A percentile compares a stretch with the other conserved stretches of the same genome.
Evolutionary conservation across 108 stramenopile genomes (phyloP).

Genomic region (Parmales sp.): DNA sequence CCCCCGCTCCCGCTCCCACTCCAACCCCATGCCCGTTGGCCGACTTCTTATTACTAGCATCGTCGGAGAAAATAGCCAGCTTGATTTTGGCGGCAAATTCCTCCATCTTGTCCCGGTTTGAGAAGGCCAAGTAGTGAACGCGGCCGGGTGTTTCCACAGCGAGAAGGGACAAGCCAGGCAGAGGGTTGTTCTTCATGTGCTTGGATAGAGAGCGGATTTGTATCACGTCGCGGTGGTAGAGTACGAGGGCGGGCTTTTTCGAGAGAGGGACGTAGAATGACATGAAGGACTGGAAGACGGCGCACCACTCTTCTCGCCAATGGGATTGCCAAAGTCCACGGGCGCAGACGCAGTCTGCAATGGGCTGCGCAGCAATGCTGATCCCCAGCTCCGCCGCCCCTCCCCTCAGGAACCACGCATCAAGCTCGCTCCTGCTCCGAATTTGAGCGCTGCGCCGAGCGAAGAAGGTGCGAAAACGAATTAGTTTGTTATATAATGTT

Average conservation of each 20-base stretch:
- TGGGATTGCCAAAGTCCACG: slow-evolving; percentile 79
- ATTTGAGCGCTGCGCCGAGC: neutral
- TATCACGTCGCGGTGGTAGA: slow-evolving; percentile 28
- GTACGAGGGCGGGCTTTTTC: slow-evolving; percentile 59
- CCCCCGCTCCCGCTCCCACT: slow-evolving; percentile 26
- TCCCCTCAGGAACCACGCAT: slow-evolving; percentile 61
- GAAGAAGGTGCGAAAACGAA: too few relatives aligned
- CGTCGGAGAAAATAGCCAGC: slow-evolving; percentile 23
- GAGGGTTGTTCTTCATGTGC: slow-evolving; percentile 19
- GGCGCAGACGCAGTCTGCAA: slow-evolving; percentile 54
- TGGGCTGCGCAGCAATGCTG: slow-evolving; percentile 26
- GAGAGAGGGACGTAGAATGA: slow-evolving; percentile 70
- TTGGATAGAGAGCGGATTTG: neutral
- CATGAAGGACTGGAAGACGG: slow-evolving; percentile 52
- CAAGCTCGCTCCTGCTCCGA: slow-evolving; percentile 26
- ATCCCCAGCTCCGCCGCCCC: slow-evolving; percentile 42
- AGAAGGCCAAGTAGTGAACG: slow-evolving; percentile 66
- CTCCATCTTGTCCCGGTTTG: slow-evolving; percentile 32
- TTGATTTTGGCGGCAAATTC: slow-evolving; percentile 39
- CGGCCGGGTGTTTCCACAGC: slow-evolving; percentile 70
- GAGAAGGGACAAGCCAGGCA: slow-evolving; percentile 59
- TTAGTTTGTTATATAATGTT: too few relatives aligned
- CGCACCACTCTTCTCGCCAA: slow-evolving; percentile 84
- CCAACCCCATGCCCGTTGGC: neutral
- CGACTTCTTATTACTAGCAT: neutral